Conservation (phyloP, 1,284 basidiomycete species). For the Chondrostereum purpureum region DNA sequence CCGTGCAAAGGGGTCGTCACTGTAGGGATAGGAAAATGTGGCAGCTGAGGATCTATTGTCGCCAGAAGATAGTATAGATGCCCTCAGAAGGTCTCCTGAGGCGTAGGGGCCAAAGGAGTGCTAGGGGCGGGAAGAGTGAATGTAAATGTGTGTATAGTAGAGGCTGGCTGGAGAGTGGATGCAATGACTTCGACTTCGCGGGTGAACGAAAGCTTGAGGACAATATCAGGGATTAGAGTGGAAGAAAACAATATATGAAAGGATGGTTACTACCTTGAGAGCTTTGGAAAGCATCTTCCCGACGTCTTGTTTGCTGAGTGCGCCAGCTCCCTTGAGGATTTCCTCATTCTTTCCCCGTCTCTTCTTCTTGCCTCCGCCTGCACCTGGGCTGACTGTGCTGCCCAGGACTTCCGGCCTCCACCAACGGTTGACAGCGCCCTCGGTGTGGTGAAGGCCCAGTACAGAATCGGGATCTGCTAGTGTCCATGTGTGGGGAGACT, state of each 20-base stretch:
- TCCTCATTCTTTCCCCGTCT: slow-evolving; percentile 58
- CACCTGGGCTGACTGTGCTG: slow-evolving; percentile 81
- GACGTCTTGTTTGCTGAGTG: slow-evolving; percentile 76
- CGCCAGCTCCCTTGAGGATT: slow-evolving; percentile 56
- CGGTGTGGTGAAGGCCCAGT: slow-evolving; percentile 76
- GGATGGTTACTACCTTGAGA: slow-evolving; percentile 56
- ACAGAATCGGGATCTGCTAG: slow-evolving; percentile 86
- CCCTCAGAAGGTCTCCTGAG: slow-evolving; percentile 68
- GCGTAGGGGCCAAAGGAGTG: slow-evolving; percentile 62
- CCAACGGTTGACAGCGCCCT: slow-evolving; percentile 86
- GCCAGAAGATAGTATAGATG: slow-evolving; percentile 57
- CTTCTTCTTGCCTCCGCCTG: slow-evolving; percentile 61
- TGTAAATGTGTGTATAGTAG: slow-evolving; percentile 89
- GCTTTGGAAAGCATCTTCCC: slow-evolving; percentile 86
- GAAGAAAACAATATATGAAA: slow-evolving; percentile 1
- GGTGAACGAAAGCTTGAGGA: slow-evolving; percentile 70
- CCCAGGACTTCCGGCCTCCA: slow-evolving; percentile 94
- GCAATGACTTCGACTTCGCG: slow-evolving; percentile 93
- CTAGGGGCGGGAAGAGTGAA: slow-evolving; percentile 73
- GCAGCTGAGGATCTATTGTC: slow-evolving; percentile 56
- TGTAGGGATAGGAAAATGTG: slow-evolving; percentile 63
- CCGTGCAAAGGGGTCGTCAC: slow-evolving; percentile 67
- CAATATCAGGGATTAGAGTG: slow-evolving; percentile 6
- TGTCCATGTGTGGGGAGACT: slow-evolving; percentile 89
- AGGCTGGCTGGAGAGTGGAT: slow-evolving; percentile 75